Conservation (phyloP, 2,329 filamentous ascomycete genomes). For the Sclerotinia subarctica region DNA sequence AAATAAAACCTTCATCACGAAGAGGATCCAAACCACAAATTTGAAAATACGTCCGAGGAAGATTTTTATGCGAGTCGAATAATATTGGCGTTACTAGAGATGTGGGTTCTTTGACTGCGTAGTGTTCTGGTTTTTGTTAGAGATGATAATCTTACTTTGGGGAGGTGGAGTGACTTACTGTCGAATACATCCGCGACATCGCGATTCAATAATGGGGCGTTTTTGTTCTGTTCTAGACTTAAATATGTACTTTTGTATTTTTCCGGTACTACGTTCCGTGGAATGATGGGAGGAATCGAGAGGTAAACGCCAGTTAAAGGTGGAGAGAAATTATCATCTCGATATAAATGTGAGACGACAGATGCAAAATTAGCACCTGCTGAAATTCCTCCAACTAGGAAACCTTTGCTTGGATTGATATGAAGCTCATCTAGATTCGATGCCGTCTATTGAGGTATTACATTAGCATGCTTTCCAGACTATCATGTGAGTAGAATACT, state of each 20-base stretch:
- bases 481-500: conserved; percentile 1
- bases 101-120: conserved; percentile 23
- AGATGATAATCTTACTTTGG: no score
- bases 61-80: conserved; percentile 36
- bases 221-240: conserved; percentile 44
- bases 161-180: conserved; percentile 19
- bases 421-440: conserved; percentile 31
- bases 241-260: conserved; percentile 43
- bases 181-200: conserved; percentile 34
- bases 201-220: conserved; percentile 39
- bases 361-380: conserved; percentile 45
- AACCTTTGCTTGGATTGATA: conserved; percentile 45
- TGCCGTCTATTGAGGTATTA: neutral
- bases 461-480: neutral
- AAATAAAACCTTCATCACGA: conserved; percentile 52
- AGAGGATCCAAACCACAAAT: conserved; percentile 50
- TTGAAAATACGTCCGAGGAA: conserved; percentile 50
- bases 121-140: neutral
- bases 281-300: conserved; percentile 39
- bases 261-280: conserved; percentile 27
- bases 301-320: conserved; percentile 48
- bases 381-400: conserved; percentile 49
- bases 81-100: conserved; percentile 39
- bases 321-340: conserved; percentile 43
- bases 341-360: conserved; percentile 42